These are phyloP conservation scores for Penicillium sp. DNA, from an alignment of 2,329 filamentous ascomycete species.

Conservation along the genomic window DNA sequence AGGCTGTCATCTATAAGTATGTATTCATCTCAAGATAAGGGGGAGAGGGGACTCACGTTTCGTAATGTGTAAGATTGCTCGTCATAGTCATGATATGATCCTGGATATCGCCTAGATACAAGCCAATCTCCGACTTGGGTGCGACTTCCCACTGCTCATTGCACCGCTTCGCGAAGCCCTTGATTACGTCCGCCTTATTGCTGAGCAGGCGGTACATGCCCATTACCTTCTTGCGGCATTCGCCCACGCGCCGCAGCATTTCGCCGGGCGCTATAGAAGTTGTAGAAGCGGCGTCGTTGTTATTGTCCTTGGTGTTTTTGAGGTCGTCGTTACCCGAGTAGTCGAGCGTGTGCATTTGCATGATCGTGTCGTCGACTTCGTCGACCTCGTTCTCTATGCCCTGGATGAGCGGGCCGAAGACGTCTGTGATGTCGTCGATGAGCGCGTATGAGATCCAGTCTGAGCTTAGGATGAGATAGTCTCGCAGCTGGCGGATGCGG, in stretches of 20 bases:
- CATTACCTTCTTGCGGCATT: constrained; percentile 97
- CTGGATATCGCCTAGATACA: constrained; percentile 96
- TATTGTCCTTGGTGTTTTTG: constrained; percentile 11
- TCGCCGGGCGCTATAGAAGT: constrained; percentile 56
- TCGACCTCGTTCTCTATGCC: constrained; percentile 94
- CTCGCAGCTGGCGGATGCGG: constrained; percentile 85
- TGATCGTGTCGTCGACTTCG: constrained; percentile 88
- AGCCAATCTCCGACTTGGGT: constrained; percentile 89
- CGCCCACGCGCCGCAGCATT: constrained; percentile 88
- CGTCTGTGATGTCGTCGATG: constrained; percentile 97
- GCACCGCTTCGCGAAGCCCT: constrained; percentile 96
- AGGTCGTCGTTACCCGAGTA: constrained; percentile 37
- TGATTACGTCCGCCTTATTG: constrained; percentile 98
- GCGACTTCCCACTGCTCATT: constrained; percentile 98
- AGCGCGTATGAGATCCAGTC: constrained; percentile 99
- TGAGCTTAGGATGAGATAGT: constrained; percentile 86
- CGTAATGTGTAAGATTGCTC: constrained; percentile 89
- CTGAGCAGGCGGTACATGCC: constrained; percentile 85
- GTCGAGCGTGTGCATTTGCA: constrained; percentile 65
- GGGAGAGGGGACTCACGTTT: constrained; percentile 63
- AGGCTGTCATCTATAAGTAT: constrained; percentile 53
- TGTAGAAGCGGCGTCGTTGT: constrained; percentile 29
- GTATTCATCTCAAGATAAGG: not conserved
- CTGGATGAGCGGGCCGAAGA: constrained; percentile 87
- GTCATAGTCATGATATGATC: constrained; percentile 99